These are phyloP conservation scores for Chloromonas sp. DNA, from an alignment of 163 green algal genomes.

Conservation along the genomic window DNA sequence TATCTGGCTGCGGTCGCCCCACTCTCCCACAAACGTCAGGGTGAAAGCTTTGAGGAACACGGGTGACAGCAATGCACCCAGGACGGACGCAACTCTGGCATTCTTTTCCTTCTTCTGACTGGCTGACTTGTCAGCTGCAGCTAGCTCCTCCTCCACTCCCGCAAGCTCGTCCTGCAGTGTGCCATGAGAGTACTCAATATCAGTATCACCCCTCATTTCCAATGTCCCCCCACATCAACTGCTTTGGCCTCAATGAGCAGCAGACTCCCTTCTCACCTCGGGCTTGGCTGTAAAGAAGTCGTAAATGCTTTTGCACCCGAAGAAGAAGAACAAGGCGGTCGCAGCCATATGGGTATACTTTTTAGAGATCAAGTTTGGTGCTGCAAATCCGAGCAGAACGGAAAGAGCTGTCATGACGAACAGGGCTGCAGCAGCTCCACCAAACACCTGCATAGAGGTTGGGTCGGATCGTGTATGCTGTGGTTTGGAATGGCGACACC, in stretches of 20 bases:
- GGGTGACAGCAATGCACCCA: neutral
- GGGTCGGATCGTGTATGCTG: too few species aligned
- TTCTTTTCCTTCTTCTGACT: neutral
- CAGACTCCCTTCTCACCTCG: constrained; percentile 1
- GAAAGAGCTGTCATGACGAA: constrained; percentile 84
- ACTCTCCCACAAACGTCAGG: constrained; percentile 96
- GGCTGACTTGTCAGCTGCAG: neutral
- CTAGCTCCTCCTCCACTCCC: constrained; percentile 55
- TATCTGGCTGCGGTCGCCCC: constrained; percentile 96
- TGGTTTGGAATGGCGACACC: too few species aligned
- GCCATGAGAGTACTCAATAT: too few species aligned
- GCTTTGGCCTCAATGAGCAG: too few species aligned
- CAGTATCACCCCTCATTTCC: too few species aligned
- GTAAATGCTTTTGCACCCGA: constrained; percentile 73
- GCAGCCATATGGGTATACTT: constrained; percentile 80
- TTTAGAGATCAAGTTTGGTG: constrained; percentile 68
- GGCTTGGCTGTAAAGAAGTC: constrained; percentile 45
- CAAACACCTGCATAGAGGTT: constrained; percentile 34
- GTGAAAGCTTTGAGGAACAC: constrained; percentile 89
- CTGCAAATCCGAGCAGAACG: constrained; percentile 73
- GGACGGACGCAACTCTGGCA: neutral
- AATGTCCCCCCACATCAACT: too few species aligned
- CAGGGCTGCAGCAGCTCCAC: constrained; percentile 49
- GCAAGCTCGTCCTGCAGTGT: constrained; percentile 62
- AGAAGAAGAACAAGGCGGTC: constrained; percentile 80